Evolutionary conservation across 352 stramenopile species (phyloP).

Genomic region (Phytophthora sojae): DNA sequence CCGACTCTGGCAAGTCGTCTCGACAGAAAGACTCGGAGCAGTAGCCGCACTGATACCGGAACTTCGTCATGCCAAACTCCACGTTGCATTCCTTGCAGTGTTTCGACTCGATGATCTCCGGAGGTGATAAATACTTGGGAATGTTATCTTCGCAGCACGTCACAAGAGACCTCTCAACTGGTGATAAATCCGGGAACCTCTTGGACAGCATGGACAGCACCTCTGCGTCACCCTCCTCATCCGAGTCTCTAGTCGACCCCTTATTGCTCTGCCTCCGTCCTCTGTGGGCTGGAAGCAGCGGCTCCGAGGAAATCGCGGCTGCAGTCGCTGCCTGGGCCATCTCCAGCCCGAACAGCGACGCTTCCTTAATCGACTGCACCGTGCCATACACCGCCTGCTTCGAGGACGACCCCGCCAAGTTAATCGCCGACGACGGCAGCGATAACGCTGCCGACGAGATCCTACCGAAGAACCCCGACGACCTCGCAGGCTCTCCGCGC

Average conservation of each 20-base stretch:
- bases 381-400: slow-evolving; percentile 75
- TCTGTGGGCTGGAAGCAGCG: slow-evolving; percentile 36
- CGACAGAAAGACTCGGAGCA: slow-evolving; percentile 83
- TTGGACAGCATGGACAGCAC: slow-evolving; percentile 80
- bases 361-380: slow-evolving; percentile 79
- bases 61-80: slow-evolving; percentile 87
- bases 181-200: slow-evolving; percentile 77
- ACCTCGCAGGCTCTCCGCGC: slow-evolving; percentile 27
- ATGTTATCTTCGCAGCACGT: slow-evolving; percentile 69
- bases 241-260: not conserved
- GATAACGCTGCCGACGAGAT: slow-evolving; percentile 67
- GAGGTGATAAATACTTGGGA: slow-evolving; percentile 57
- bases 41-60: slow-evolving; percentile 86
- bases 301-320: slow-evolving; percentile 63
- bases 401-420: slow-evolving; percentile 65
- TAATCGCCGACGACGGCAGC: slow-evolving; percentile 71
- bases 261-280: slow-evolving; percentile 16
- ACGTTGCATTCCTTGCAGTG: slow-evolving; percentile 73
- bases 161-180: slow-evolving; percentile 76
- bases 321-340: slow-evolving; percentile 73
- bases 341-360: slow-evolving; percentile 76
- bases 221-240: slow-evolving; percentile 41
- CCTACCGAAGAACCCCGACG: slow-evolving; percentile 66
- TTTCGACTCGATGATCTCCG: slow-evolving; percentile 69
- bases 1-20: slow-evolving; percentile 66